Evolutionary conservation across 257 asterid species (phyloP), one percentile per base, ranked within the genome.

Genomic region (Capsicum pubescens): DNA sequence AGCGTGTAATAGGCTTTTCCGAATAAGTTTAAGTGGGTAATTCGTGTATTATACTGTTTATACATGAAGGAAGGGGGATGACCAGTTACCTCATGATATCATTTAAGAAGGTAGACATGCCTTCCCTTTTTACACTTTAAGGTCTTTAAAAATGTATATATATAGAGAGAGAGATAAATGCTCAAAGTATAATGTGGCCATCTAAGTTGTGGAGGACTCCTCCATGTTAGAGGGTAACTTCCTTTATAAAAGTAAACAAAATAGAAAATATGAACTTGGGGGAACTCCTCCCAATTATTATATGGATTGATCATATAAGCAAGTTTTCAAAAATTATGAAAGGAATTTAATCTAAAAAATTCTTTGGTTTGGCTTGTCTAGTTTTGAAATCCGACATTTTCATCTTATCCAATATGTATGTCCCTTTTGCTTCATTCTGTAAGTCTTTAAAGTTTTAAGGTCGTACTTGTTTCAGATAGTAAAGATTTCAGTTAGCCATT

Each of bases 321-420:
- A 71, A 71, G 80, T 71, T 71, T 32, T 44, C 71, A 26, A 64
- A 26, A 64, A 26, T 2, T 64, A 10, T 3, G 21, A 16, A 16
- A 58, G 16, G 21, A 58, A 58, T 58, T 26, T 58, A 16, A 58
- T 58, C 21, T 52, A 56, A 16, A 57, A 10, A 10, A 17, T 64
- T 15, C 80, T 46, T 71, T 46, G 79, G 58, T 71, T 71, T 71
- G 58, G 80, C 15, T 70, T 17, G 57, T 70, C 9, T 44, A 17
- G 57, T 42, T 70, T 11, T 61, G 36, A 61, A 44, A 61, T 61
- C 9, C 5, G 16, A 35, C 16, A 17, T 17, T 44, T 70, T 57
- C 57, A 70, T 70, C 35, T 70, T 70, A 46, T 70, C 57, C 79
- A 70, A 9, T 17, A 17, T 42, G 56, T 4, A 2, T 17, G 79